Evolutionary conservation across 306 rosid genomes (phyloP), one percentile per base, ranked within the genome.

Genomic region (Acacia melanoxylon): DNA sequence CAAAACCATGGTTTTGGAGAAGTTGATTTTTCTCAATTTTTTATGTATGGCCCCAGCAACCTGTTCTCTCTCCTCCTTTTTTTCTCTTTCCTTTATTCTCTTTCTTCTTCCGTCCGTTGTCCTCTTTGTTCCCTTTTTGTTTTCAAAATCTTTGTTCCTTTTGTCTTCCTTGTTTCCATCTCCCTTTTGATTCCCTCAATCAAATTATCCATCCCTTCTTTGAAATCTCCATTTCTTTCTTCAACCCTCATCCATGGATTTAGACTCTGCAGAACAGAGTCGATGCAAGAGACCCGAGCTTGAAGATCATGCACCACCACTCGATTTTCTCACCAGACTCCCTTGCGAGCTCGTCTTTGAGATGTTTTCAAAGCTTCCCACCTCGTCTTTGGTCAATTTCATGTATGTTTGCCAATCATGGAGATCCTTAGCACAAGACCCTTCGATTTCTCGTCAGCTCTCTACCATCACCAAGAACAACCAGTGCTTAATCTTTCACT

Each of bases 401-500:
- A 70, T 68, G 76, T 84, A 59, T n/a, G 89, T 81, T 16, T 79
- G 80, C 80, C 76, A 45, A 25, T 46, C 81, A 0, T 88, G 89
- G 88, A 76, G 77, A 1, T 33, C 56, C 5, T 37, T 82, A 5
- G 70, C 81, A 5, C 76, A 63, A 82, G 68, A 76, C 71, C 81
- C 72, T 66, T 68, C 16, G 22, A 48, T 83, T 13, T 52, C 75
- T 58, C 31, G 25, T 63, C 78, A 49, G 33, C 45, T 40, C 20
- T 69, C 65, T 41, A 74, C 35, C 8, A 69, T 68, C 42, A 42
- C 45, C 16, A 72, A 66, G 7, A 58, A 58, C 52, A 74, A 72
- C 4, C 85, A 35, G 2, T 82, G 88, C 77, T 82, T 88, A 17
- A 84, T 86, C 76, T 76, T 88, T 46, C 89, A 88, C 81, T 83